Evolutionary conservation across 139 green algal genomes (phyloP), one percentile per base, ranked within the genome.

Genomic region (Desmodesmus armatus): DNA sequence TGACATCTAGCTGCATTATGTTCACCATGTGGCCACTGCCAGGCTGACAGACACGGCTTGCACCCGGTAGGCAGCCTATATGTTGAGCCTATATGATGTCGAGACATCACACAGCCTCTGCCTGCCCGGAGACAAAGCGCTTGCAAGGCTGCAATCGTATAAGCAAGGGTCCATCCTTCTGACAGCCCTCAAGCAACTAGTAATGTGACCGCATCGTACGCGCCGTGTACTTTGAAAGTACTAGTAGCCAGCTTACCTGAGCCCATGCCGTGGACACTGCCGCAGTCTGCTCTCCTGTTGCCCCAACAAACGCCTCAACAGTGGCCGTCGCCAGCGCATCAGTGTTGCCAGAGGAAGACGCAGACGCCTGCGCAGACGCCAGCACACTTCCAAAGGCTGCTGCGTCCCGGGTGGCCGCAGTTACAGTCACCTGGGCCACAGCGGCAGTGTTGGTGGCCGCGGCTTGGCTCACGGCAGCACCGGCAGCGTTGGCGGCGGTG

Each of bases 291-390:
- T n/a, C n/a, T n/a, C n/a, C n/a, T n/a, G n/a, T n/a, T n/a, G 79
- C 79, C 9, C 37, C 79, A 25, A 17, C 40, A 41, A 85, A 85
- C 19, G 79, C 79, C 33, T 85, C 43, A 11, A 47, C 79, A 25
- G 79, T 77, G 2, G 76, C 71, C 11, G 21, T 43, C 43, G 79
- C 79, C 23, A 69, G 67, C 3, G 29, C 65, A 29, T 41, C 43
- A 31, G 79, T 69, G 11, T 41, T 17, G 3, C 65, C 79, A 13
- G 44, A 23, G 7, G 79, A 63, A 21, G 31, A 25, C 37, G 65
- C 43, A 43, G 66, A 41, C 5, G 47, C 33, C 27, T 44, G 31
- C 19, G 65, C 79, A 11, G 63, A 41, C 11, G 79, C 79, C 19
- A 85, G 44, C 29, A 85, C 79, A 25, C 27, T 70, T 15, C 65